Conservation (phyloP, 768 basidiomycete genomes). For the Kwoniella sp. region DNA sequence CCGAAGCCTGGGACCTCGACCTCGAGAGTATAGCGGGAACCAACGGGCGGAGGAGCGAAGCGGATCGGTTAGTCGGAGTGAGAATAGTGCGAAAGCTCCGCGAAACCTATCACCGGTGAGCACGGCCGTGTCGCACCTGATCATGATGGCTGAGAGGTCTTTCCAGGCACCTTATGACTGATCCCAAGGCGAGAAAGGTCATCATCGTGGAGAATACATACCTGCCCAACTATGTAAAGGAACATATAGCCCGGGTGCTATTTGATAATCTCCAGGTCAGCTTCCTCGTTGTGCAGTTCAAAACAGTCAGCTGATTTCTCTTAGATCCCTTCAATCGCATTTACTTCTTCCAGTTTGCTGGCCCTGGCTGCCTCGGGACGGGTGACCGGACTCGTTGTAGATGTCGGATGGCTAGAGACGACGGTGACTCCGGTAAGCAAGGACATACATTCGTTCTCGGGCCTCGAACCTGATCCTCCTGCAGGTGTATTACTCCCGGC, state of each 20-base stretch:
- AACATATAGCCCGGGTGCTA: conserved; percentile 73
- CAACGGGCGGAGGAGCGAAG: conserved; percentile 56
- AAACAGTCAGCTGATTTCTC: neutral
- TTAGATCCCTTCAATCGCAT: conserved; percentile 90
- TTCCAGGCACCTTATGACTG: conserved; percentile 77
- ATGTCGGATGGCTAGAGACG: conserved; percentile 87
- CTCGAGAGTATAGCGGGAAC: conserved; percentile 25
- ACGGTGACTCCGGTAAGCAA: conserved; percentile 73
- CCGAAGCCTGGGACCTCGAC: conserved; percentile 43
- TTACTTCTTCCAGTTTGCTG: conserved; percentile 81
- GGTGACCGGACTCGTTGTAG: conserved; percentile 88
- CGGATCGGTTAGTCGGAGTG: conserved; percentile 66
- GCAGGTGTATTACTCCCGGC: conserved; percentile 85
- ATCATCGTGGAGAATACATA: conserved; percentile 87
- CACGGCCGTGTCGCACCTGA: neutral
- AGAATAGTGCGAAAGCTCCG: conserved; percentile 66
- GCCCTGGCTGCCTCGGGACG: conserved; percentile 79
- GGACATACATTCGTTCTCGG: neutral
- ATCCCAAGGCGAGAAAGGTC: conserved; percentile 91
- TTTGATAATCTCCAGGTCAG: conserved; percentile 84
- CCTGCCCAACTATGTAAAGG: conserved; percentile 79
- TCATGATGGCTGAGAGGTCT: conserved; percentile 2
- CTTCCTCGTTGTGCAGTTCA: neutral
- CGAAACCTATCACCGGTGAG: conserved; percentile 77
- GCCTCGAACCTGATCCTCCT: neutral